These are phyloP conservation scores for Endoconidiophora polonica DNA, from an alignment of 2,329 filamentous ascomycete genomes.

Conservation along the genomic window DNA sequence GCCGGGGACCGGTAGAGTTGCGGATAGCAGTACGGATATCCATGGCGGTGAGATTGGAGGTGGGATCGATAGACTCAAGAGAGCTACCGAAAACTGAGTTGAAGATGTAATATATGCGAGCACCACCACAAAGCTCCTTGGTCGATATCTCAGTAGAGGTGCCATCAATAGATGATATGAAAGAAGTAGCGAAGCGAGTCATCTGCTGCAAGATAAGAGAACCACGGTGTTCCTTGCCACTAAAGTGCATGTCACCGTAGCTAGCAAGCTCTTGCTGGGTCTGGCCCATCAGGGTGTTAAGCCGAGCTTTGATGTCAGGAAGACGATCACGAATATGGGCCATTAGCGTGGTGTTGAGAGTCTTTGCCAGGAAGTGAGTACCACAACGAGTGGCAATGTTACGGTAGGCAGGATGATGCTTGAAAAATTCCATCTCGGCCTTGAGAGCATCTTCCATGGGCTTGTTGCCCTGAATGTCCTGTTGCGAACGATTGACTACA, in stretches of 20 bases:
- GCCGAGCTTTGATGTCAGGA: constrained; percentile 91
- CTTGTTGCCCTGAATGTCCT: constrained; percentile 93
- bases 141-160: constrained; percentile 98
- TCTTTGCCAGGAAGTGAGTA: constrained; percentile 87
- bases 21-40: constrained; percentile 95
- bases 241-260: constrained; percentile 96
- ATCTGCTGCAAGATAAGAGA: constrained; percentile 92
- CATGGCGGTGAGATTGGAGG: constrained; percentile 79
- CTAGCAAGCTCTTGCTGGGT: constrained; percentile 96
- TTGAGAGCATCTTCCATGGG: constrained; percentile 83
- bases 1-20: constrained; percentile 90
- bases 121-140: constrained; percentile 89
- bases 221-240: constrained; percentile 87
- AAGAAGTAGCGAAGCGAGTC: constrained; percentile 94
- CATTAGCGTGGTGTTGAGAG: constrained; percentile 90
- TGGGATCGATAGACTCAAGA: constrained; percentile 89
- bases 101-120: constrained; percentile 96
- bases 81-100: constrained; percentile 97
- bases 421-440: constrained; percentile 88
- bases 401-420: constrained; percentile 87
- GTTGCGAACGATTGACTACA: constrained; percentile 93
- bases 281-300: constrained; percentile 99
- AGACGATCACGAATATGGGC: constrained; percentile 85
- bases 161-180: constrained; percentile 96
- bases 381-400: constrained; percentile 91